Conservation (phyloP, 305 asterid species). For the Fraxinus ornus region DNA sequence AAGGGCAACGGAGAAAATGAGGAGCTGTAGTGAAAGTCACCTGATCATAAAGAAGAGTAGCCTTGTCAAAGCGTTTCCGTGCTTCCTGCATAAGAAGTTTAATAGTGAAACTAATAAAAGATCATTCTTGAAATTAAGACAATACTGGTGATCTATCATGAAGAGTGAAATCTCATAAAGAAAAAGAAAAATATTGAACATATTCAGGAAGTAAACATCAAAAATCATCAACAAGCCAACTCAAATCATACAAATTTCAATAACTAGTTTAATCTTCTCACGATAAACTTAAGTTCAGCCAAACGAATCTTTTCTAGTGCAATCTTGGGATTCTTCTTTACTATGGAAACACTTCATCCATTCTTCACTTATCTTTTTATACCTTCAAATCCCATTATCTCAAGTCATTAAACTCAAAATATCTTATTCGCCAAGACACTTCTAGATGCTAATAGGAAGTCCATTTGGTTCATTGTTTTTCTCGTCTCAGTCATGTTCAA, state of each 20-base stretch:
- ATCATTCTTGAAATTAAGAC: neutral
- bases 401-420: neutral
- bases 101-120: constrained; percentile 30
- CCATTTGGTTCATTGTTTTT: neutral
- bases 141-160: neutral
- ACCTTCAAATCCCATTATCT: neutral
- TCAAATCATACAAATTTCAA: neutral
- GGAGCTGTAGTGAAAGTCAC: constrained; percentile 38
- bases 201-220: neutral
- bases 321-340: neutral
- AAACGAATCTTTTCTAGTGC: neutral
- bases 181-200: neutral
- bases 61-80: constrained; percentile 94
- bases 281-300: neutral
- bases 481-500: neutral
- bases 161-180: neutral
- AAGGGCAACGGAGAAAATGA: constrained; percentile 4
- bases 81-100: constrained; percentile 76
- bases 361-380: neutral
- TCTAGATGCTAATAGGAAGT: neutral
- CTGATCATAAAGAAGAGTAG: constrained; percentile 98
- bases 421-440: neutral
- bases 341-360: neutral
- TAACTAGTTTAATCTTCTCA: neutral
- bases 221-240: neutral